Conservation (phyloP, 441 rosid genomes). For the Omphalea diandra region DNA sequence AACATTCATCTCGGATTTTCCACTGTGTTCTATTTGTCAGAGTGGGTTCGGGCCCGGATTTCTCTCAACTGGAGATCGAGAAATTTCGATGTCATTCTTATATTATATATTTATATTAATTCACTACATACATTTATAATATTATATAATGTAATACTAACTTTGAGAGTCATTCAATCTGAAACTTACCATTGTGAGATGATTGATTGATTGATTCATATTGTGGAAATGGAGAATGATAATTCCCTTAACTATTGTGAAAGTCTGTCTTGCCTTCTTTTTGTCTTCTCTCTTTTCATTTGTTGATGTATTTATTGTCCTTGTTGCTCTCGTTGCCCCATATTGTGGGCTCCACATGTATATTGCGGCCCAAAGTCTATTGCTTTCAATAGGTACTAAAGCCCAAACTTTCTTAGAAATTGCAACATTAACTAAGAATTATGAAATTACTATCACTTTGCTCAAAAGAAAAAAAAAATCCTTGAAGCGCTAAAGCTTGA, state of each 20-base stretch:
- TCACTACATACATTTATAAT: constrained; percentile 11
- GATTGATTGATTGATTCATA: constrained; percentile 40
- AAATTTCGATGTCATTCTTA: constrained; percentile 24
- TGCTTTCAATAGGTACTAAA: too few relatives aligned
- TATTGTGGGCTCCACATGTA: too few relatives aligned
- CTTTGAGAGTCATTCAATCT: constrained; percentile 37
- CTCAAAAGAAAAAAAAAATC: too few relatives aligned
- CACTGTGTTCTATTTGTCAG: constrained; percentile 27
- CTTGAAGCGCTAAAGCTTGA: too few relatives aligned
- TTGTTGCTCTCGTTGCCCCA: too few relatives aligned
- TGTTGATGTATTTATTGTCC: too few relatives aligned
- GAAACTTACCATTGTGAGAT: constrained; percentile 19
- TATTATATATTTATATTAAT: constrained; percentile 12
- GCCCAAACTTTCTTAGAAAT: too few relatives aligned
- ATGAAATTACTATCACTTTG: too few relatives aligned
- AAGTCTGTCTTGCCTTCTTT: constrained; percentile 14
- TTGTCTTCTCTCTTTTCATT: too few relatives aligned
- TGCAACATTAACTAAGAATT: too few relatives aligned
- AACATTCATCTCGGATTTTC: constrained; percentile 39
- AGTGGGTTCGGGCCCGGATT: constrained; percentile 32
- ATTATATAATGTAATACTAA: constrained; percentile 28
- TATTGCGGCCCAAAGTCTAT: too few relatives aligned
- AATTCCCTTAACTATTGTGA: constrained; percentile 19
- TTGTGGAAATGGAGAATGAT: constrained; percentile 30
- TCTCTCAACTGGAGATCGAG: too few relatives aligned